These are phyloP conservation scores for Wickerhamomyces silvicola DNA, from an alignment of 805 yeast species.

Conservation along the genomic window DNA sequence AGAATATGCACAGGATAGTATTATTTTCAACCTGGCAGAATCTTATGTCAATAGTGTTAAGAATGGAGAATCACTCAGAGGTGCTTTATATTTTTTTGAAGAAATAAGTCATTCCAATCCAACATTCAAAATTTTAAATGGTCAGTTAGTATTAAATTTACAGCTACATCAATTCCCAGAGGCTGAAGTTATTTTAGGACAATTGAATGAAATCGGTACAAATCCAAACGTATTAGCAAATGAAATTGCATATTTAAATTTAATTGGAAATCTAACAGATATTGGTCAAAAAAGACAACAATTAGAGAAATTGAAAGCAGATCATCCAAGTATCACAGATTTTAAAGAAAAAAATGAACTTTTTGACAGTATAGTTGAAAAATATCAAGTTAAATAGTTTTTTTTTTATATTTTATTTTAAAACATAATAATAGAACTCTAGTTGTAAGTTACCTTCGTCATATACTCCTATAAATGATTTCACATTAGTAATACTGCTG, in stretches of 20 bases:
- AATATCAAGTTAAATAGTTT: too few species aligned
- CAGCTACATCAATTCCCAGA: conserved; percentile 79
- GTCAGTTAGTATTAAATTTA: conserved; percentile 68
- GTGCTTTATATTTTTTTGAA: conserved; percentile 63
- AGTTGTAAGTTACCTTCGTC: too few species aligned
- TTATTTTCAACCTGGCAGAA: conserved; percentile 72
- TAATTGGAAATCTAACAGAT: conserved; percentile 36
- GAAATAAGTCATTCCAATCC: conserved; percentile 63
- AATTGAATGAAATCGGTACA: conserved; percentile 37
- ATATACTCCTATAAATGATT: too few species aligned
- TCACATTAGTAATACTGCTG: too few species aligned
- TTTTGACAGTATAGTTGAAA: conserved; percentile 65
- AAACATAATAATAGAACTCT: too few species aligned
- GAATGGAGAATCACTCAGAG: conserved; percentile 34
- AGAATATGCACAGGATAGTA: conserved; percentile 58
- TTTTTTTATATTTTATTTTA: too few species aligned
- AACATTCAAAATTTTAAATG: conserved; percentile 43
- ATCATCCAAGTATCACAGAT: conserved; percentile 54
- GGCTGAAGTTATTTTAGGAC: conserved; percentile 57
- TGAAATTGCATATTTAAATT: conserved; percentile 54
- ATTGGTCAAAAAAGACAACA: conserved; percentile 37
- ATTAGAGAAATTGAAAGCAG: conserved; percentile 41
- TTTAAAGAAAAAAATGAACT: conserved; percentile 51
- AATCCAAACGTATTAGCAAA: conserved; percentile 52
- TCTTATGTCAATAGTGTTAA: conserved; percentile 52